Percentiles rank a stretch among this genome's conserved stretches.
Conservation (phyloP, 768 basidiomycete species). For the Suillus sp. region DNA sequence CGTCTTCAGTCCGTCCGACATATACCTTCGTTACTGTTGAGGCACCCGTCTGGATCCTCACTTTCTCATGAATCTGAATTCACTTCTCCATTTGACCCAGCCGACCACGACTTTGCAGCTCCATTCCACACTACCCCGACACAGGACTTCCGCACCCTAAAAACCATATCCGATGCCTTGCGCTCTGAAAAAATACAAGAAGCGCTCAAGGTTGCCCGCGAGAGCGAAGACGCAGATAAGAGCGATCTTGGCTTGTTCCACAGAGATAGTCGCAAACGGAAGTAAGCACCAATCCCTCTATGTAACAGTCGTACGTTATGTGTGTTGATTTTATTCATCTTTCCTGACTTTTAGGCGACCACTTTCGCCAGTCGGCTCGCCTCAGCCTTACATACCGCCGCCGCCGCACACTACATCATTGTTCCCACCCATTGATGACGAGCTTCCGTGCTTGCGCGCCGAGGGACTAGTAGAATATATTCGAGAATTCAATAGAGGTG, state of each 20-base stretch:
- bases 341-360: slow-evolving; percentile 40
- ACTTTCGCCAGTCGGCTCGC: slow-evolving; percentile 57
- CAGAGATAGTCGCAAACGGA: slow-evolving; percentile 56
- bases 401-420: slow-evolving; percentile 40
- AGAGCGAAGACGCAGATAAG: slow-evolving; percentile 56
- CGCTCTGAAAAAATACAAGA: slow-evolving; percentile 57
- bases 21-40: slow-evolving; percentile 48
- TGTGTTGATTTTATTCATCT: background rate
- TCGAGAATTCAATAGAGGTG: slow-evolving; percentile 53
- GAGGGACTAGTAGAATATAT: slow-evolving; percentile 56
- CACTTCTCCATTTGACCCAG: slow-evolving; percentile 31
- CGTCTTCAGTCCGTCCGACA: slow-evolving; percentile 48
- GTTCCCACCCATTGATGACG: slow-evolving; percentile 45
- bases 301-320: background rate
- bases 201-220: slow-evolving; percentile 54
- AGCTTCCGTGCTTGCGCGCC: slow-evolving; percentile 40
- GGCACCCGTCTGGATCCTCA: slow-evolving; percentile 34
- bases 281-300: slow-evolving; percentile 42
- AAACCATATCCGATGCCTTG: slow-evolving; percentile 48
- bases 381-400: slow-evolving; percentile 54
- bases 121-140: slow-evolving; percentile 31
- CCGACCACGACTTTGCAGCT: slow-evolving; percentile 31
- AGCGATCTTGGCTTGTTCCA: slow-evolving; percentile 49
- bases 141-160: slow-evolving; percentile 49
- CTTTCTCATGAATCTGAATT: slow-evolving; percentile 28